Base-by-base conservation (phyloP, 108 stramenopile genomes). In the Fistulifera solaris region DNA sequence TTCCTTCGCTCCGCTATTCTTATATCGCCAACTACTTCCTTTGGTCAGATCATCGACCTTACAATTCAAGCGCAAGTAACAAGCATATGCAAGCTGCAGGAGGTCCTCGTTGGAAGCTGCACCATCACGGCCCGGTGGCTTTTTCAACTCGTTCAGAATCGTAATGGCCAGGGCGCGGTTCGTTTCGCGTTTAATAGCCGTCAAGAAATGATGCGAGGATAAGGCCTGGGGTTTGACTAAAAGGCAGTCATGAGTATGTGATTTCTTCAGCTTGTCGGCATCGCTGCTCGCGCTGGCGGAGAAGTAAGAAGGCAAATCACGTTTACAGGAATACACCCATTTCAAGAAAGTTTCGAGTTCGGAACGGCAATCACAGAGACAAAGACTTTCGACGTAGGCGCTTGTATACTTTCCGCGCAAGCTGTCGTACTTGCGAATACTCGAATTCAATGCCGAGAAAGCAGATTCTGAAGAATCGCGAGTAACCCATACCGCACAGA, bases 401-500 rank as follows among this genome's bases (percentile, higher is more conserved):
- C 46, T 50, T 18, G 82, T 72, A 46, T 93, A 93, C 51, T 93
- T 93, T 38, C 76, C 65, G 1, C 91, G 77, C 24, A 93, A 63
- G 24, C 70, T 56, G 48, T 93, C 91, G 47, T 84, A 93, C 58
- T 93, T 93, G 16, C 91, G 70, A 16, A 76, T 61, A 18, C 78
- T 62, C 45, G 75, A 76, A 59, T 93, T 93, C 19, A 93, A 41
- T 16, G 69, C 59, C 52, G 87, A 81, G 57, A 85, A 85, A 2
- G 91, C 78, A 8, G 85, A 75, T 19, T 72, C 75, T 1, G 76
- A 52, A 4, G 61, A 38, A 8, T 75, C 55, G 24, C 72, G 87
- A 17, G 90, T 85, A 4, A 93, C 81, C 91, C 91, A 93, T n/a
- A 87, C 87, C 23, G 81, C 75, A 31, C 72, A 76, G 14, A 93